These are phyloP conservation scores for Citrus trifoliata DNA, from an alignment of 345 rosid genomes.

Conservation along the genomic window DNA sequence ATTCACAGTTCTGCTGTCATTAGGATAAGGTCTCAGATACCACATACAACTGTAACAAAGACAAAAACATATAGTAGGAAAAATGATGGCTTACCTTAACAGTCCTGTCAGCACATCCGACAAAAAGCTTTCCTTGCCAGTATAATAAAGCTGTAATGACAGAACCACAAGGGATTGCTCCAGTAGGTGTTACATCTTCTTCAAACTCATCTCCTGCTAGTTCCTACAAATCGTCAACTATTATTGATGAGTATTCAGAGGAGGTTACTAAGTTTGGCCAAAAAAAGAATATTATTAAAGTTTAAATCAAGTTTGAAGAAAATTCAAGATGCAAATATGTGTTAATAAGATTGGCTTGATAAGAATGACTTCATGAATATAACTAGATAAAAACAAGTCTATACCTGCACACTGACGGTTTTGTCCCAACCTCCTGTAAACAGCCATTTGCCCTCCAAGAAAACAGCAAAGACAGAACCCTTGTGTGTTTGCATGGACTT, in stretches of 20 bases:
- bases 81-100: constrained; percentile 47
- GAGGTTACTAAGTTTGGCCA: too few relatives aligned
- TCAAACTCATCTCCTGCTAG: constrained; percentile 63
- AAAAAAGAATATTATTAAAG: neutral
- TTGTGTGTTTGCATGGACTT: constrained; percentile 50
- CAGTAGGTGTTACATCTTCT: constrained; percentile 47
- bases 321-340: neutral
- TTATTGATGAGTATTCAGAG: too few relatives aligned
- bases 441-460: constrained; percentile 59
- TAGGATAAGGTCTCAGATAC: too few relatives aligned
- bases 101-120: constrained; percentile 61
- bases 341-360: neutral
- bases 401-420: constrained; percentile 63
- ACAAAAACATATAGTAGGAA: neutral
- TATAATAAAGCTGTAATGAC: constrained; percentile 62
- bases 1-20: too few relatives aligned
- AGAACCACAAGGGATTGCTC: constrained; percentile 66
- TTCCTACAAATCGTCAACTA: constrained; percentile 43
- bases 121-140: constrained; percentile 83
- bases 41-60: too few relatives aligned
- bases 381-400: neutral
- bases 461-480: constrained; percentile 61
- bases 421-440: constrained; percentile 92
- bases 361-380: neutral
- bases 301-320: neutral